Base-by-base conservation (phyloP, 1,139 yeast species). In the Candida mesenterica region DNA sequence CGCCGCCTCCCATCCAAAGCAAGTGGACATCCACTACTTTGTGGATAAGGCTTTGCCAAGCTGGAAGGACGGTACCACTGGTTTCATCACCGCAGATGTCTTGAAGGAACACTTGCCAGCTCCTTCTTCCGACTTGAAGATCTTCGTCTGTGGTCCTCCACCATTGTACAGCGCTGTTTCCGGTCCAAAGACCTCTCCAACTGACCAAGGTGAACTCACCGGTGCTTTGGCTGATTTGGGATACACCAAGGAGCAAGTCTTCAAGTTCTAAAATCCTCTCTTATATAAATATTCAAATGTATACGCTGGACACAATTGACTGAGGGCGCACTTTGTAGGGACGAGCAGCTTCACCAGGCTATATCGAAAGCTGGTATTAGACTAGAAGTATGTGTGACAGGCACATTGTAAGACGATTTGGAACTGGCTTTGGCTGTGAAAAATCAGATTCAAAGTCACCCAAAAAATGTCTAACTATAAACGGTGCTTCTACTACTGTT, bases 201-300 rank as follows among this genome's bases (percentile, higher is more conserved):
- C 82, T 39, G 97, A 90, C 58, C 98, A 92, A 71, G 98, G 98
- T 63, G 96, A 87, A 65, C 77, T 94, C 41, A 70, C 81, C 26
- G 99, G 99, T 55, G 77, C 79, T 37, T 79, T 94, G 59, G 79
- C 79, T 54, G 97, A 92, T 29, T 76, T 94, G 51, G 97, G 97
- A 39, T 90, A 76, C 78, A 66, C 77, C 62, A 83, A 86, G 70
- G 90, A 85, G 42, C 81, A 87, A 55, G 97, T 92, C 35, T 90
- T 78, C 68, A 92, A 92, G 72, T 92, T 88, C 61, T 92, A 79
- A 51, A 15, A 19, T 10, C 9, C 22, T 19, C 9, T 19, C 22
- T 19, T 19, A 6, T 6, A 19, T 19, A 9, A 19, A 9, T 19
- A 14, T 8, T 13, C 14, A n/a, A 7, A 19, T 24, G 25, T 27